Percentiles rank a stretch among this genome's conserved stretches.
These are phyloP conservation scores for Calonectria pauciramosa DNA, from an alignment of 2,329 filamentous ascomycete species.

Conservation along the genomic window DNA sequence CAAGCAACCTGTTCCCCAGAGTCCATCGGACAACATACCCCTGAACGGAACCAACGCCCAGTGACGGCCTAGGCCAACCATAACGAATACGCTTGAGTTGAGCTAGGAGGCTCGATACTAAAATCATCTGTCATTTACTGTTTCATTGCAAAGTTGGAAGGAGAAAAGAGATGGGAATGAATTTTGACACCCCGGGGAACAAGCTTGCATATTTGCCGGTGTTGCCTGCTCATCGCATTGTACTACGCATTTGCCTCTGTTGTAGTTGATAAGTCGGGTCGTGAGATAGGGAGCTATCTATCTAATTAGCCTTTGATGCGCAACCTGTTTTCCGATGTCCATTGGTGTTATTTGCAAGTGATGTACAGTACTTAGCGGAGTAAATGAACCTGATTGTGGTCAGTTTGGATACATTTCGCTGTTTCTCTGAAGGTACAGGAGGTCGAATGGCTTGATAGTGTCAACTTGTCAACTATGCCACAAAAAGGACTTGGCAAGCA, in stretches of 20 bases:
- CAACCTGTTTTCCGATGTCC: background rate
- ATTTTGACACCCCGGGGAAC: slow-evolving; percentile 12
- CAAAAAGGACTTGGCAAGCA: background rate
- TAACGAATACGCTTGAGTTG: background rate
- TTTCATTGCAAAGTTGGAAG: slow-evolving; percentile 15
- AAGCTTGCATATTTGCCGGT: slow-evolving; percentile 24
- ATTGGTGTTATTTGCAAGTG: background rate
- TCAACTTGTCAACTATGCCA: background rate
- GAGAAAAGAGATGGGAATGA: slow-evolving; percentile 24
- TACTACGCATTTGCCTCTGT: slow-evolving; percentile 17
- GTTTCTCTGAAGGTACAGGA: background rate
- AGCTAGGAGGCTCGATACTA: background rate
- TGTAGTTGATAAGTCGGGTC: slow-evolving; percentile 24
- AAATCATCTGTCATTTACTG: slow-evolving; percentile 14
- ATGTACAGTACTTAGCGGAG: background rate
- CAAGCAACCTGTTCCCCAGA: slow-evolving; percentile 57
- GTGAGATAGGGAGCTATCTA: slow-evolving; percentile 22
- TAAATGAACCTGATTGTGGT: background rate
- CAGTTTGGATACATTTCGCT: background rate
- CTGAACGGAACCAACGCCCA: slow-evolving; percentile 38
- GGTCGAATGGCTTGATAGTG: background rate
- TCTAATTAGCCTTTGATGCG: slow-evolving; percentile 23
- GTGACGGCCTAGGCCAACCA: background rate
- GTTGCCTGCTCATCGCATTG: slow-evolving; percentile 23
- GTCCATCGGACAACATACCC: slow-evolving; percentile 41